A percentile compares a stretch with the other conserved stretches of the same genome.
Conservation (phyloP, 805 yeast species). For the Yamadazyma philogaea region DNA sequence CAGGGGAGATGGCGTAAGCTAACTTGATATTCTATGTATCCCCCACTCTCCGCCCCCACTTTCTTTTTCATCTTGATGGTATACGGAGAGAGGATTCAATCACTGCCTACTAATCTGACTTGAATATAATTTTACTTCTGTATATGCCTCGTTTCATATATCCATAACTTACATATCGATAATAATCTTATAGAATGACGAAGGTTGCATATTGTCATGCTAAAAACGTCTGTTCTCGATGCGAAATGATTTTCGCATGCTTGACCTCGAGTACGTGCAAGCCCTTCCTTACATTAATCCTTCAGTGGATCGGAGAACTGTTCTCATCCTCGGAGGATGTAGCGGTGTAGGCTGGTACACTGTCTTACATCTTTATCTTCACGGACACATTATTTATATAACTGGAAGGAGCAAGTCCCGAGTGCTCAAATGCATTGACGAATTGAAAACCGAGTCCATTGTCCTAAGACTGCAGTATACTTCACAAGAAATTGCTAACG, state of each 20-base stretch:
- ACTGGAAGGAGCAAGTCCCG: constrained; percentile 65
- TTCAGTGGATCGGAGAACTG: constrained; percentile 51
- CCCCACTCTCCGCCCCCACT: not conserved
- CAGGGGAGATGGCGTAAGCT: not conserved
- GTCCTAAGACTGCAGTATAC: constrained; percentile 22
- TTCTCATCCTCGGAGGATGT: constrained; percentile 77
- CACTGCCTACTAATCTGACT: too few relatives aligned
- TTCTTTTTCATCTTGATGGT: not conserved
- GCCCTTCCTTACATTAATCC: constrained; percentile 64
- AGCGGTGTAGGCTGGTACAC: constrained; percentile 80
- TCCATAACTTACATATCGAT: not conserved
- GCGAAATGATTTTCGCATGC: constrained; percentile 5
- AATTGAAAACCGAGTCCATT: constrained; percentile 53
- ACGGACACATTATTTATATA: constrained; percentile 72
- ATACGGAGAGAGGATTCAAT: too few relatives aligned
- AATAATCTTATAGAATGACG: not conserved
- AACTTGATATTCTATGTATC: too few relatives aligned
- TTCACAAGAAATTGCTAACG: constrained; percentile 16
- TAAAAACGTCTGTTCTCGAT: not conserved
- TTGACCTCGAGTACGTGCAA: constrained; percentile 21
- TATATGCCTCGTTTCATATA: too few relatives aligned
- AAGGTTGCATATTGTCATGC: not conserved
- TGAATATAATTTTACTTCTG: too few relatives aligned
- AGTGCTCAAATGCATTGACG: constrained; percentile 55
- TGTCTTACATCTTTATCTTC: constrained; percentile 70